phyloP scores from a whole-genome alignment of 2,329 filamentous ascomycete genomes.

The Setomelanomma holmii region DNA sequence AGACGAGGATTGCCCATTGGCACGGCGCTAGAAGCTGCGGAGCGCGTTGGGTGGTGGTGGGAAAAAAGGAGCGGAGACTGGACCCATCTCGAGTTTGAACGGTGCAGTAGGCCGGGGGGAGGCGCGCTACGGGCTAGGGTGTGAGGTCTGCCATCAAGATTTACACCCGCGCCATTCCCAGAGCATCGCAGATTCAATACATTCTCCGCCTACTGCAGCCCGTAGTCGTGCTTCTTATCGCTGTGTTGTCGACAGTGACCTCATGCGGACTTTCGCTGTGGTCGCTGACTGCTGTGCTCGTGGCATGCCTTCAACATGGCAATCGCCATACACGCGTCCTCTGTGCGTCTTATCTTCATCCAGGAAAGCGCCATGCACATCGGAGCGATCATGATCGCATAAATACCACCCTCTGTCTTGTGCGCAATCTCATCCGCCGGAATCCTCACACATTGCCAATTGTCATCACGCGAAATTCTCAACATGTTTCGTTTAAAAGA shows the following conservation, averaged over 20 bases:
- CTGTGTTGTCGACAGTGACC: background rate
- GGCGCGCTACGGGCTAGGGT: background rate
- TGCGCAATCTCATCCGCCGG: background rate
- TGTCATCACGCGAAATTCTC: background rate
- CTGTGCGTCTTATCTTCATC: conserved; percentile 4
- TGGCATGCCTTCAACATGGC: conserved; percentile 3
- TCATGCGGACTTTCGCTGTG: background rate
- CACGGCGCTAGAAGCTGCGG: conserved; percentile 1
- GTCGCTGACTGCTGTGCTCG: conserved; percentile 1
- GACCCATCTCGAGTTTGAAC: conserved; percentile 8
- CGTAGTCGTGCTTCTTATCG: background rate
- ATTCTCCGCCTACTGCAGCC: background rate
- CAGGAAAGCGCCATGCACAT: conserved; percentile 8
- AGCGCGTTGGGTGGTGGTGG: conserved; percentile 5
- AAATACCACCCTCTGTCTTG: conserved; percentile 1
- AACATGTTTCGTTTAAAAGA: background rate
- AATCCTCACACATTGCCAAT: conserved; percentile 1
- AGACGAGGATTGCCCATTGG: conserved; percentile 3
- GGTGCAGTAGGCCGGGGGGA: conserved; percentile 1
- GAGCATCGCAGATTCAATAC: background rate
- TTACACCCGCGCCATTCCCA: background rate
- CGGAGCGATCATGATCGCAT: conserved; percentile 2
- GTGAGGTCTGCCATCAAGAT: background rate
- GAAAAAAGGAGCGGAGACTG: conserved; percentile 8
- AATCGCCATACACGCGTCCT: conserved; percentile 12